These are phyloP conservation scores for Chrysosporium keratinophilum DNA, from an alignment of 2,329 filamentous ascomycete genomes.

Conservation along the genomic window DNA sequence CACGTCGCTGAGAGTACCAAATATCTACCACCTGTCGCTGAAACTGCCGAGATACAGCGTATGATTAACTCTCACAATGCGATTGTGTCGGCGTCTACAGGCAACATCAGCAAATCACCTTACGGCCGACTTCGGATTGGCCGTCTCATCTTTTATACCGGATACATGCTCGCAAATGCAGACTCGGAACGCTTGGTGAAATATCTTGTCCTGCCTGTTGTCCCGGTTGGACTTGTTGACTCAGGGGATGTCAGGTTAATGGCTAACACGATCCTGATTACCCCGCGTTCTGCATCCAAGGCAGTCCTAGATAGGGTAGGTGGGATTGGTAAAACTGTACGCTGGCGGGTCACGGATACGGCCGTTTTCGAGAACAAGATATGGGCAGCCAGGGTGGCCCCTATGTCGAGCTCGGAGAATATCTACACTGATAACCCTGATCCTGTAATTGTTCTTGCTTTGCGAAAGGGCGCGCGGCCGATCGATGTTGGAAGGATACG, in stretches of 20 bases:
- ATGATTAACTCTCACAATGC: conserved; percentile 81
- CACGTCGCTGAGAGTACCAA: conserved; percentile 70
- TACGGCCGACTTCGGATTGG: conserved; percentile 57
- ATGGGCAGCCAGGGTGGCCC: conserved; percentile 74
- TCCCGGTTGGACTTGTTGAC: conserved; percentile 53
- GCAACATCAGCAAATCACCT: conserved; percentile 33
- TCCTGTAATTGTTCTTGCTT: conserved; percentile 72
- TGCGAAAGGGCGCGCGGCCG: conserved; percentile 63
- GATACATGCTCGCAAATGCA: conserved; percentile 66
- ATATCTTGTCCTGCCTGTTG: conserved; percentile 46
- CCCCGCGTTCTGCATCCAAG: conserved; percentile 60
- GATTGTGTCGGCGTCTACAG: conserved; percentile 23
- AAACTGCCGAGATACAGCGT: conserved; percentile 74
- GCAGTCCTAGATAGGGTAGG: conserved; percentile 73
- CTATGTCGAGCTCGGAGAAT: conserved; percentile 55
- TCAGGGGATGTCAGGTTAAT: conserved; percentile 64
- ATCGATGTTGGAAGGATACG: conserved; percentile 72
- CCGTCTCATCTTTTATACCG: conserved; percentile 82
- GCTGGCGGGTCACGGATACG: conserved; percentile 71
- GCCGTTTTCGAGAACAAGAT: conserved; percentile 67
- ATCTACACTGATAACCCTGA: conserved; percentile 70
- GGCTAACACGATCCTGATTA: conserved; percentile 85
- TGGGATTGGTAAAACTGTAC: conserved; percentile 71
- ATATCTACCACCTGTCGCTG: conserved; percentile 63
- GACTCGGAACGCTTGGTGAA: conserved; percentile 63